Conservation (phyloP, 257 asterid genomes). For the Primulina huaijiensis region DNA sequence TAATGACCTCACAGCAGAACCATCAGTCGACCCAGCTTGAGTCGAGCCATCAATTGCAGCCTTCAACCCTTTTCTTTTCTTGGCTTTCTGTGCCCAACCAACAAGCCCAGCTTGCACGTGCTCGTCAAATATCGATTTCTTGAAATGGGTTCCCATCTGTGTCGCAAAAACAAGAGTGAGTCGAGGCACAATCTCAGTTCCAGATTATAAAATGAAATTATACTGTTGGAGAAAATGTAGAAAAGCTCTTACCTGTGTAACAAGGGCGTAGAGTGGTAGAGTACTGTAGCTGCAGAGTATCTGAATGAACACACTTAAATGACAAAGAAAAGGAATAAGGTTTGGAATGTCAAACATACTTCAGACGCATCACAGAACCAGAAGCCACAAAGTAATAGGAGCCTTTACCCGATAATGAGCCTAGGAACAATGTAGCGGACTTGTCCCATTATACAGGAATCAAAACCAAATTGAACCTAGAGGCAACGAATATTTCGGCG, state of each 20-base stretch:
- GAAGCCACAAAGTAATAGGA: background rate
- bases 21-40: constrained; percentile 35
- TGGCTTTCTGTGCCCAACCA: constrained; percentile 85
- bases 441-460: constrained; percentile 98
- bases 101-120: constrained; percentile 81
- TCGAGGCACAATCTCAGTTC: background rate
- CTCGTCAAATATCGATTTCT: constrained; percentile 86
- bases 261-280: constrained; percentile 84
- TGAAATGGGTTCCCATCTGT: constrained; percentile 96
- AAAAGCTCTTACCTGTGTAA: constrained; percentile 67
- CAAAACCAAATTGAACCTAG: constrained; percentile 81
- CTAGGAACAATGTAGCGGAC: constrained; percentile 70
- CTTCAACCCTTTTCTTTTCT: constrained; percentile 52
- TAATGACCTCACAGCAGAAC: constrained; percentile 28
- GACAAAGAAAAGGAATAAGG: constrained; percentile 19
- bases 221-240: background rate
- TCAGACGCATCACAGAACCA: background rate
- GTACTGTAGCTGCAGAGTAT: constrained; percentile 94
- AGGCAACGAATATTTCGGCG: background rate
- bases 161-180: constrained; percentile 3
- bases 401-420: constrained; percentile 76
- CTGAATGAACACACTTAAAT: constrained; percentile 74
- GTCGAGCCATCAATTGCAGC: constrained; percentile 41
- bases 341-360: background rate
- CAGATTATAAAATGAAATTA: background rate